These are phyloP conservation scores for Pythium guiyangense DNA, from an alignment of 352 stramenopile genomes.

Conservation along the genomic window DNA sequence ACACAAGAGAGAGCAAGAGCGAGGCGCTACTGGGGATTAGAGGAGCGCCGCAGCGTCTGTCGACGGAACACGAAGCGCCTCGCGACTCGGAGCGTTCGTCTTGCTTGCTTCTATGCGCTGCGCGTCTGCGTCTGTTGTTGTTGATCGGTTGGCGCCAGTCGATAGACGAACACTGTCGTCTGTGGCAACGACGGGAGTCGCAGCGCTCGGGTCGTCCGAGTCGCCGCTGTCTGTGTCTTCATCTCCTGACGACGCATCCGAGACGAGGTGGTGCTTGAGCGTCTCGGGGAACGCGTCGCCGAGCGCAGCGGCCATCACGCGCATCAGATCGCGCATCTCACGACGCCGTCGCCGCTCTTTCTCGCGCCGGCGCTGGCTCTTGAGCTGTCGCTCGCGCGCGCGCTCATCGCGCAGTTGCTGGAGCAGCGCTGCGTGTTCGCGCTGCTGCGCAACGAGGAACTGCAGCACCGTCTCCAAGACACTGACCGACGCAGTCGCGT, in stretches of 20 bases:
- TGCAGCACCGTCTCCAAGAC: slow-evolving; percentile 50
- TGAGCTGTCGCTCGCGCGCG: slow-evolving; percentile 19
- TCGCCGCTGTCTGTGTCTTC: slow-evolving; percentile 1
- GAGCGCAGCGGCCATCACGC: slow-evolving; percentile 38
- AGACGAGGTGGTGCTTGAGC: slow-evolving; percentile 32
- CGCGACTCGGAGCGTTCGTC: too few relatives aligned
- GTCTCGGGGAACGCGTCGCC: slow-evolving; percentile 38
- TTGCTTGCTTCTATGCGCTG: not conserved
- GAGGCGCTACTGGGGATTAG: too few relatives aligned
- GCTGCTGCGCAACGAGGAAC: slow-evolving; percentile 49
- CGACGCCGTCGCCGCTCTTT: slow-evolving; percentile 28
- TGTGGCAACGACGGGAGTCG: too few relatives aligned
- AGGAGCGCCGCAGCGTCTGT: too few relatives aligned
- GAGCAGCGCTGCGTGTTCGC: slow-evolving; percentile 26
- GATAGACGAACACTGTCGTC: not conserved
- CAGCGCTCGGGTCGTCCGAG: not conserved
- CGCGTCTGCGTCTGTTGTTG: too few relatives aligned
- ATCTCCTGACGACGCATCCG: not conserved
- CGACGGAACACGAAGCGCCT: too few relatives aligned
- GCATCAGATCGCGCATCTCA: slow-evolving; percentile 54
- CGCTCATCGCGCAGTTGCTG: slow-evolving; percentile 30
- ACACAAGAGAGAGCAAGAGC: not conserved
- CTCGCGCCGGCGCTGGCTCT: slow-evolving; percentile 23
- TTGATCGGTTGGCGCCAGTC: not conserved
- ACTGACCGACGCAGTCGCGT: slow-evolving; percentile 13